These are phyloP conservation scores for Escallonia herrerae DNA, from an alignment of 129 eudicot genomes.

Conservation along the genomic window DNA sequence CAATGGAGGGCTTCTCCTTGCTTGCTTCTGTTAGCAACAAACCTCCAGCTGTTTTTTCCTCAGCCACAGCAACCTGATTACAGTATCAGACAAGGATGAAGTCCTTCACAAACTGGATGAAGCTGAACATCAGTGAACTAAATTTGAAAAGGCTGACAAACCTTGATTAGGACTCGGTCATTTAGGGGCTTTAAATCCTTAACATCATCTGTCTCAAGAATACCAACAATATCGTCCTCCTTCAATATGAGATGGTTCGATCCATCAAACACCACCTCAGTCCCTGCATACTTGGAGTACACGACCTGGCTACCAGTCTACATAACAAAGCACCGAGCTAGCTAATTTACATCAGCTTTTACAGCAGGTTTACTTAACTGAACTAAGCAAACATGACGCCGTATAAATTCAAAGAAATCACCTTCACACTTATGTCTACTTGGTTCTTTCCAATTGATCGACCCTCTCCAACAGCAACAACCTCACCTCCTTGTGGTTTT, in stretches of 20 bases:
- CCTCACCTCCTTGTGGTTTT: slow-evolving; percentile 84
- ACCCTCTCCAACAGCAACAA: slow-evolving; percentile 93
- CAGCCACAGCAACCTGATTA: slow-evolving; percentile 66
- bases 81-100: background rate
- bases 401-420: slow-evolving; percentile 10
- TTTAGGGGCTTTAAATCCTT: slow-evolving; percentile 85
- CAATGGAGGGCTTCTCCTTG: slow-evolving; percentile 88
- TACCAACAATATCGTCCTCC: slow-evolving; percentile 90
- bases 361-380: too few relatives aligned
- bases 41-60: slow-evolving; percentile 81
- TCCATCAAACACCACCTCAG: slow-evolving; percentile 80
- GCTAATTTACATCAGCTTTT: background rate
- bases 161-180: slow-evolving; percentile 90
- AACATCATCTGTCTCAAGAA: slow-evolving; percentile 78
- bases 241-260: slow-evolving; percentile 63
- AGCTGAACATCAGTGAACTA: slow-evolving; percentile 3
- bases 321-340: slow-evolving; percentile 2
- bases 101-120: background rate
- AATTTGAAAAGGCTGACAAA: slow-evolving; percentile 8
- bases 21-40: slow-evolving; percentile 62
- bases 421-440: slow-evolving; percentile 59
- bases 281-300: slow-evolving; percentile 90
- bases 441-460: slow-evolving; percentile 59
- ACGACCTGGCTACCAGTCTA: slow-evolving; percentile 74
- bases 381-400: too few relatives aligned